Conservation (phyloP, 2,329 filamentous ascomycete genomes). For the Amauroascus verrucosus region DNA sequence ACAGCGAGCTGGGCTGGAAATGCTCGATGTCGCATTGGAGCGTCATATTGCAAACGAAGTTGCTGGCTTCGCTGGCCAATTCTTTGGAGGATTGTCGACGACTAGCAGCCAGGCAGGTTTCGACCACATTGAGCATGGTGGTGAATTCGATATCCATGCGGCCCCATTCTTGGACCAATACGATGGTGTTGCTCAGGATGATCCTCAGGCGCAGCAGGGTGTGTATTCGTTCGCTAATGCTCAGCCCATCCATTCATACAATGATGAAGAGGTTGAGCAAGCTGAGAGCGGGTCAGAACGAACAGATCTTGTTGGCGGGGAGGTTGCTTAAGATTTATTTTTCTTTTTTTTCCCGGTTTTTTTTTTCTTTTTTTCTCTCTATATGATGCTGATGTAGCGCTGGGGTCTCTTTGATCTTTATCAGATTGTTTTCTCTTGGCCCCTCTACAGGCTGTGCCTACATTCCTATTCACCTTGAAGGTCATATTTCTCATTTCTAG, state of each 20-base stretch:
- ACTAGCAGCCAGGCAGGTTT: slow-evolving; percentile 2
- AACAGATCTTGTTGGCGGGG: slow-evolving; percentile 14
- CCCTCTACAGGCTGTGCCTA: not conserved
- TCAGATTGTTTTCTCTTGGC: not conserved
- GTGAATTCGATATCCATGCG: slow-evolving; percentile 6
- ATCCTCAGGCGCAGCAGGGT: slow-evolving; percentile 1
- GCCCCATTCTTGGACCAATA: slow-evolving; percentile 11
- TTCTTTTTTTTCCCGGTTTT: slow-evolving; percentile 18
- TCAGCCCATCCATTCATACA: not conserved
- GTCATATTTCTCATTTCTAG: not conserved
- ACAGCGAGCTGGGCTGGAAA: slow-evolving; percentile 34
- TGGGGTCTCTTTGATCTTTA: not conserved
- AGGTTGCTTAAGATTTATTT: not conserved
- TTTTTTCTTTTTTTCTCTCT: not conserved
- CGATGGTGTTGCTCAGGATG: slow-evolving; percentile 9
- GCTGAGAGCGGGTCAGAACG: slow-evolving; percentile 17
- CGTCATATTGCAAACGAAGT: slow-evolving; percentile 35
- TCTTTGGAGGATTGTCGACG: slow-evolving; percentile 24
- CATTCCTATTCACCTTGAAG: not conserved
- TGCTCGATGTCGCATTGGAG: slow-evolving; percentile 32
- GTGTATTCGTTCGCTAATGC: not conserved
- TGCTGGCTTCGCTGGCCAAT: slow-evolving; percentile 34
- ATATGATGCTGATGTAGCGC: not conserved
- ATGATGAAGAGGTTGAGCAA: slow-evolving; percentile 14
- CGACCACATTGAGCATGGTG: slow-evolving; percentile 5